Conservation (phyloP, 179 eudicot genomes). For the Heliamphora pulchella region DNA sequence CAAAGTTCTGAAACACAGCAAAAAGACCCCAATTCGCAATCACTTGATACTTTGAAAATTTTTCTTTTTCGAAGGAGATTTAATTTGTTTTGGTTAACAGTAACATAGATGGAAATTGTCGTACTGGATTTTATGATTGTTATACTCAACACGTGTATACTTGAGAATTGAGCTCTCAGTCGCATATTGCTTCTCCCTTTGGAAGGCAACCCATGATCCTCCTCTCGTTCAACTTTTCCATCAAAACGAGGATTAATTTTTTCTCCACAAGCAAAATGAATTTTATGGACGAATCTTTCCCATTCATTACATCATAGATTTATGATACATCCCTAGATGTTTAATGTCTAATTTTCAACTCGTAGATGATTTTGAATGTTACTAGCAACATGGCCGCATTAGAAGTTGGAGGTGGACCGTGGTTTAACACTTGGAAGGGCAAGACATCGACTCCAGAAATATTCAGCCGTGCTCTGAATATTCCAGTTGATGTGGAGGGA, state of each 20-base stretch:
- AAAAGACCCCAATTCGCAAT: too few species aligned
- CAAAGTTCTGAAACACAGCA: too few species aligned
- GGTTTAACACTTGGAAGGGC: conserved; percentile 81
- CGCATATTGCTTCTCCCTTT: too few species aligned
- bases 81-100: too few species aligned
- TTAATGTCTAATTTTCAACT: neutral
- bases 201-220: neutral
- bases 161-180: too few species aligned
- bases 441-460: conserved; percentile 59
- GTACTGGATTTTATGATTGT: too few species aligned
- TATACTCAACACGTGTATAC: too few species aligned
- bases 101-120: too few species aligned
- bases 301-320: neutral
- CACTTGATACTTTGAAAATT: too few species aligned
- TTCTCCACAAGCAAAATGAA: too few species aligned
- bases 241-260: neutral
- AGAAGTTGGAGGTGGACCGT: conserved; percentile 96
- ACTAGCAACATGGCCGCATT: conserved; percentile 86
- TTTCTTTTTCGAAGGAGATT: too few species aligned
- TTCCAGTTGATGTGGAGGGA: conserved; percentile 71
- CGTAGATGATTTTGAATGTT: conserved; percentile 71
- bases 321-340: neutral
- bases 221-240: neutral
- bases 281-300: neutral
- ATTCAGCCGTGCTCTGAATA: conserved; percentile 45